phyloP scores from a whole-genome alignment of 2,329 filamentous ascomycete species.

The Cadophora gregata region DNA sequence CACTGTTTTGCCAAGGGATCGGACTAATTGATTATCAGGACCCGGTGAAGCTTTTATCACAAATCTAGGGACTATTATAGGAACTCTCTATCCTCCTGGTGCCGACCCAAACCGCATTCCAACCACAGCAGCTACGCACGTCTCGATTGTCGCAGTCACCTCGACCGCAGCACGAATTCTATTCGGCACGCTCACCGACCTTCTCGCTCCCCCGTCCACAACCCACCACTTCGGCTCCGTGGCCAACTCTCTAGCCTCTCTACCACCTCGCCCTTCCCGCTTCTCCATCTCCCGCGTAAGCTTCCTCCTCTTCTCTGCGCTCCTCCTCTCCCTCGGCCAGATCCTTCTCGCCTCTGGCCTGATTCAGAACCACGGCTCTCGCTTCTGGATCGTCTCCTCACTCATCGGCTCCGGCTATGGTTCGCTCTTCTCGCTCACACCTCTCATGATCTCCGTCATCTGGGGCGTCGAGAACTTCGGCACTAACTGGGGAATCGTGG shows the following conservation, averaged over 20 bases:
- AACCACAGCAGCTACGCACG: conserved; percentile 77
- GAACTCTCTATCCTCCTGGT: conserved; percentile 74
- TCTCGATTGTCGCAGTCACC: conserved; percentile 88
- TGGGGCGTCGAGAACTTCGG: conserved; percentile 99
- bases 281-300: conserved; percentile 76
- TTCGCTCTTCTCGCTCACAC: conserved; percentile 85
- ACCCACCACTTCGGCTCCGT: conserved; percentile 38
- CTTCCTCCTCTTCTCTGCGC: conserved; percentile 78
- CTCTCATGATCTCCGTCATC: conserved; percentile 93
- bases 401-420: conserved; percentile 92
- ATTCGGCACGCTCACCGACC: conserved; percentile 86
- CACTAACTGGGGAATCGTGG: conserved; percentile 96
- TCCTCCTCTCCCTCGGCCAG: conserved; percentile 77
- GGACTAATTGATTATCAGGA: conserved; percentile 59
- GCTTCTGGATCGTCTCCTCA: conserved; percentile 86
- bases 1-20: not conserved
- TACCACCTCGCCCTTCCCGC: conserved; percentile 46
- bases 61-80: conserved; percentile 92
- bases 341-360: conserved; percentile 77
- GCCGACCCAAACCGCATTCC: conserved; percentile 54
- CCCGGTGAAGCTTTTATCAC: conserved; percentile 99
- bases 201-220: conserved; percentile 71
- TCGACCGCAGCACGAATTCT: conserved; percentile 91
- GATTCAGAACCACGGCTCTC: conserved; percentile 74
- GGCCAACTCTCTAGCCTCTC: conserved; percentile 44